A percentile compares a stretch with the other conserved stretches of the same genome.
These are phyloP conservation scores for Camellia lanceoleosa DNA, from an alignment of 148 eudicot genomes.

Conservation along the genomic window DNA sequence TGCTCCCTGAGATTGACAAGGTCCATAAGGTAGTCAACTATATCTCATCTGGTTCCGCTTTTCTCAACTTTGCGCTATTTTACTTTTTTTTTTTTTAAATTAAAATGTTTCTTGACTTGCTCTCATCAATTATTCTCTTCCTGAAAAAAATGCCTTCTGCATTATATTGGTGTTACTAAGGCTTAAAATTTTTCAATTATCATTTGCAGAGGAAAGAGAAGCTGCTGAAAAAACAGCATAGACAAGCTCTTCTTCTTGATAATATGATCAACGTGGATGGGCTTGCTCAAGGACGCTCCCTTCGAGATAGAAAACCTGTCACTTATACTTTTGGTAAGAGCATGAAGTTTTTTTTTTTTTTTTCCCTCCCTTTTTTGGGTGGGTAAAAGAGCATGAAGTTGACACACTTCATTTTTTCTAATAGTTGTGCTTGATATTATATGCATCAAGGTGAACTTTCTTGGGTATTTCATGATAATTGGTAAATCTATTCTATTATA, in stretches of 20 bases:
- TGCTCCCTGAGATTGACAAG: conserved; percentile 93
- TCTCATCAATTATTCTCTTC: not conserved
- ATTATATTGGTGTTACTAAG: not conserved
- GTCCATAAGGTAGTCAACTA: conserved; percentile 65
- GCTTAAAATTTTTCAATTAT: not conserved
- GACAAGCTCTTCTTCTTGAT: conserved; percentile 91
- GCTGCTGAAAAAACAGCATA: conserved; percentile 81
- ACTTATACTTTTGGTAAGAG: conserved; percentile 91
- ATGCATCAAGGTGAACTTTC: not conserved
- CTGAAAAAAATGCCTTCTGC: not conserved
- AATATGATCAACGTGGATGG: conserved; percentile 65
- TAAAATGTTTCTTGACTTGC: conserved; percentile 11
- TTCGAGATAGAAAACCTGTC: conserved; percentile 92
- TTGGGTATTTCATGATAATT: not conserved
- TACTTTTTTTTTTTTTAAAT: not conserved
- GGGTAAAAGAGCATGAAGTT: conserved; percentile 18
- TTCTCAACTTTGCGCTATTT: not conserved
- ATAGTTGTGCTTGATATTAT: conserved; percentile 13
- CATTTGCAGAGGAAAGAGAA: conserved; percentile 73
- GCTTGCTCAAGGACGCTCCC: conserved; percentile 77
- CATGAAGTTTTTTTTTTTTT: not conserved
- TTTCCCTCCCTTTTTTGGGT: too few relatives aligned
- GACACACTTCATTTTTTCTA: not conserved
- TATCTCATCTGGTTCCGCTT: conserved; percentile 5
- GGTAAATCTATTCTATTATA: not conserved